These are phyloP conservation scores for Butyriboletus loyo DNA, from an alignment of 768 basidiomycete genomes.

Conservation along the genomic window DNA sequence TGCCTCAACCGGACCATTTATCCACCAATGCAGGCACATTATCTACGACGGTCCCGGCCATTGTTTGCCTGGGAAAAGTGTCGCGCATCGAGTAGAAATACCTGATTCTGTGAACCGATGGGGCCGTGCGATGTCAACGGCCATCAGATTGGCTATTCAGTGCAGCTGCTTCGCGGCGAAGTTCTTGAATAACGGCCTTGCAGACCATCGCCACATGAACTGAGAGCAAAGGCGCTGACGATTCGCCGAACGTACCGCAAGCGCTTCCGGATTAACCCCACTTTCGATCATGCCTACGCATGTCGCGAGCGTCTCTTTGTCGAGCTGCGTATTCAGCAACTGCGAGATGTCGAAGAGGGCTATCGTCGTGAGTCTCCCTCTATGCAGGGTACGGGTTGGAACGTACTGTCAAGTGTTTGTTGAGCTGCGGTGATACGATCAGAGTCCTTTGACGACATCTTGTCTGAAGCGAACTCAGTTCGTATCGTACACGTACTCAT, in stretches of 20 bases:
- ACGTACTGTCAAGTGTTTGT: constrained; percentile 69
- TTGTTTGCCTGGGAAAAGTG: not conserved
- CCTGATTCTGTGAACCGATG: not conserved
- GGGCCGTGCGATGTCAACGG: constrained; percentile 12
- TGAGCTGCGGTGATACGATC: constrained; percentile 63
- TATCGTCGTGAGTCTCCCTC: constrained; percentile 30
- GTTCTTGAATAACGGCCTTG: constrained; percentile 82
- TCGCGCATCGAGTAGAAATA: not conserved
- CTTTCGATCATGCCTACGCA: constrained; percentile 91
- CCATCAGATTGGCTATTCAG: constrained; percentile 33
- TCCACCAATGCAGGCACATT: constrained; percentile 12
- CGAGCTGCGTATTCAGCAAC: constrained; percentile 80
- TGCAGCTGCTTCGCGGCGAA: constrained; percentile 63
- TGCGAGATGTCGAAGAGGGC: constrained; percentile 88
- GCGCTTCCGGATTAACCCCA: constrained; percentile 88
- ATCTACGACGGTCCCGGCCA: not conserved
- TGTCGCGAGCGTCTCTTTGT: constrained; percentile 88
- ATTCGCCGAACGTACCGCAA: constrained; percentile 60
- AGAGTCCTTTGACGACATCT: constrained; percentile 48
- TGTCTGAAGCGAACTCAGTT: not conserved
- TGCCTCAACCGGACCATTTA: constrained; percentile 6
- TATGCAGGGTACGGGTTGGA: not conserved
- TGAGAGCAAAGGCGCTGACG: not conserved
- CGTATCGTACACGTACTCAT: no score
- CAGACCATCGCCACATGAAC: constrained; percentile 4